Evolutionary conservation across 495 filamentous ascomycete genomes (phyloP), one percentile per base, ranked within the genome.

Genomic region (Acidomyces sp.): DNA sequence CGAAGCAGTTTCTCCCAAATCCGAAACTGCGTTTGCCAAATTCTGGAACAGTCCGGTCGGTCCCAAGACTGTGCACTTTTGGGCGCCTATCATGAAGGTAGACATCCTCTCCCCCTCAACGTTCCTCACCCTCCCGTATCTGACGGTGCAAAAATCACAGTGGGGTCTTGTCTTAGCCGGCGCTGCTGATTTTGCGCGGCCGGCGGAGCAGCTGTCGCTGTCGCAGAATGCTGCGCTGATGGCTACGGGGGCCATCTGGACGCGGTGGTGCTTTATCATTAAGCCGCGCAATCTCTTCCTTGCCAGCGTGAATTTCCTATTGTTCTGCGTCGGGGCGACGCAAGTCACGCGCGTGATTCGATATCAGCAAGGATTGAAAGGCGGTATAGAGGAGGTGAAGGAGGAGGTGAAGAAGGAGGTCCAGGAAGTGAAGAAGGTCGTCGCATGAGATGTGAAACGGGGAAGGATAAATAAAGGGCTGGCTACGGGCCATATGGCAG

Each of bases 1-100:
- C 13, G 58, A 69, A 20, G 58, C 64, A 12, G 61, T 63, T 45
- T 59, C 74, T 50, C 12, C 18, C 3, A 22, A 19, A 20, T 16
- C 17, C 4, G 65, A 77, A 59, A 75, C 62, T 55, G 72, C 64
- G 54, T 67, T 82, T 58, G 71, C 75, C 66, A 74, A 73, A 57
- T 66, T 88, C 61, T 92, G 81, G 82, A 79, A 85, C 61, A 85
- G 82, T 63, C 80, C 82, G 13, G 64, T 93, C 40, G 86, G 86
- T 20, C 57, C 92, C 24, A 93, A 93, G 77, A 97, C 90, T 41
- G 86, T 97, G 56, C 90, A 97, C 63, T 97, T 97, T 67, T 97
- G 90, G 80, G 90, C 88, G 18, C 88, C 88, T 22, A 77, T 97
- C 24, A 93, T 95, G 82, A 97, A 95, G 79, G 80, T 82, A 71